Conservation (phyloP, 257 asterid genomes). For the Avicennia marina region DNA sequence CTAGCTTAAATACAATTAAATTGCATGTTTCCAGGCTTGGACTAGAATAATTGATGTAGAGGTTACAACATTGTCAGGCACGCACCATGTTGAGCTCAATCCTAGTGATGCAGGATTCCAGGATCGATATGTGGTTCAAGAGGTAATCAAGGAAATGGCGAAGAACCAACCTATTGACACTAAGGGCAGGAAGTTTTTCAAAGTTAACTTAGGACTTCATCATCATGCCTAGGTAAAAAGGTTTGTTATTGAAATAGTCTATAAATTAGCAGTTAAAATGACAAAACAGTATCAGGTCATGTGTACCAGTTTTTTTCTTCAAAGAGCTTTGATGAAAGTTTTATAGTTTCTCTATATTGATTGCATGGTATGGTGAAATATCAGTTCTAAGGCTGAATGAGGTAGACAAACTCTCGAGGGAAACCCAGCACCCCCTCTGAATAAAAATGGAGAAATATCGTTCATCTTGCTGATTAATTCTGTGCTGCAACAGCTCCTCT, state of each 20-base stretch:
- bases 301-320: not conserved
- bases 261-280: not conserved
- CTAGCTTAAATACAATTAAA: slow-evolving; percentile 12
- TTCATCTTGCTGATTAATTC: slow-evolving; percentile 81
- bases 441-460: slow-evolving; percentile 99
- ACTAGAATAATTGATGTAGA: slow-evolving; percentile 76
- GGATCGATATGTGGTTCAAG: slow-evolving; percentile 95
- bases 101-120: slow-evolving; percentile 97
- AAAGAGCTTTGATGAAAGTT: slow-evolving; percentile 6
- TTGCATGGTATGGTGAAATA: slow-evolving; percentile 19
- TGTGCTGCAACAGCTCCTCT: slow-evolving; percentile 97
- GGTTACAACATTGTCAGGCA: slow-evolving; percentile 78
- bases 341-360: slow-evolving; percentile 19
- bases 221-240: too few species aligned
- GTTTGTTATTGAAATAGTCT: not conserved
- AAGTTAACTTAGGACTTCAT: slow-evolving; percentile 61
- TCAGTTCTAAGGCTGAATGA: slow-evolving; percentile 89
- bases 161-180: slow-evolving; percentile 88
- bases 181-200: slow-evolving; percentile 87
- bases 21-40: slow-evolving; percentile 67
- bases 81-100: slow-evolving; percentile 87
- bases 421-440: slow-evolving; percentile 97
- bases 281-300: not conserved
- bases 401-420: slow-evolving; percentile 96
- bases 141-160: slow-evolving; percentile 96